These are phyloP conservation scores for Colletotrichum phormii DNA, from an alignment of 2,329 filamentous ascomycete species.

Conservation along the genomic window DNA sequence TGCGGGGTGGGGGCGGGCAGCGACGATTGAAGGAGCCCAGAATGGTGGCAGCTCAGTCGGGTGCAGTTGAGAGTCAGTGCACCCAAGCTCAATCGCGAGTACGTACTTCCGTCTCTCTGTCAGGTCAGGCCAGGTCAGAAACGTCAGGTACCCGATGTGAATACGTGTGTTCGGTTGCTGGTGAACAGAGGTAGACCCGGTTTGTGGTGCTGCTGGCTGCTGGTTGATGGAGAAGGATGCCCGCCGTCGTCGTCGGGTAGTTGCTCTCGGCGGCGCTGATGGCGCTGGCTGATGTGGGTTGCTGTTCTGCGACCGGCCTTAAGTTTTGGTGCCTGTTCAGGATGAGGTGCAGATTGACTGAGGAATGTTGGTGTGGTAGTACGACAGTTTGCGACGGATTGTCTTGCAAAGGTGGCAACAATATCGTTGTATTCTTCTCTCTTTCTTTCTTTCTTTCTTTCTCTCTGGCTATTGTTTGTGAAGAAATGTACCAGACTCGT, in stretches of 20 bases:
- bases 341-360: not conserved
- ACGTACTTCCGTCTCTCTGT: conserved; percentile 11
- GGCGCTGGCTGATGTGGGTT: conserved; percentile 6
- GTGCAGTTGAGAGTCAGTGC: conserved; percentile 21
- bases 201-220: not conserved
- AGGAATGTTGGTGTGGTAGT: not conserved
- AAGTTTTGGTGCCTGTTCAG: not conserved
- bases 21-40: conserved; percentile 21
- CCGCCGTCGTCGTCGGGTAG: not conserved
- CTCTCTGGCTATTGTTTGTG: conserved; percentile 4
- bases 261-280: not conserved
- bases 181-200: not conserved
- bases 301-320: conserved; percentile 27
- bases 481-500: conserved; percentile 20
- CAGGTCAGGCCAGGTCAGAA: not conserved
- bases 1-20: conserved; percentile 34
- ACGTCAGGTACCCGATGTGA: not conserved
- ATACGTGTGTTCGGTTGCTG: not conserved
- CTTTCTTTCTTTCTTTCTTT: not conserved
- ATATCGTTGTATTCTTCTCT: not conserved
- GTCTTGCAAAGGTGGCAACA: not conserved
- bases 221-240: conserved; percentile 6
- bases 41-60: not conserved
- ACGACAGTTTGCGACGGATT: not conserved
- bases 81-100: conserved; percentile 11